A percentile compares a stretch with the other conserved stretches of the same genome.
Conservation (phyloP, 129 eudicot genomes). For the Arctium minus region DNA sequence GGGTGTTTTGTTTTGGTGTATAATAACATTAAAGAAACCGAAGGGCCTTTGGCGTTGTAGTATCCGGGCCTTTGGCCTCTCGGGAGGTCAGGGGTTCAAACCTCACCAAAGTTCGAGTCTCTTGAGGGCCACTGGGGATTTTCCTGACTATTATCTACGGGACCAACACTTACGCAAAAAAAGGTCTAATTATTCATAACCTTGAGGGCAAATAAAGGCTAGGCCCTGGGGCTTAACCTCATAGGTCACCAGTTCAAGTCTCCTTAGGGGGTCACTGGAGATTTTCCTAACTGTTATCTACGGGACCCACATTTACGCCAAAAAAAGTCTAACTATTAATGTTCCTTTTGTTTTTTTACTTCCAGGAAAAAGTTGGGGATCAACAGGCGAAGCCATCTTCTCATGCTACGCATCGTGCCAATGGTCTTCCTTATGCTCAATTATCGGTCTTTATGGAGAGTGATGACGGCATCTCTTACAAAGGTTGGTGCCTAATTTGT, state of each 20-base stretch:
- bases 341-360: not conserved
- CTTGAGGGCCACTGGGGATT: too few species aligned
- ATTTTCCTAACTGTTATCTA: not conserved
- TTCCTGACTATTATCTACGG: too few species aligned
- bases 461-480: slow-evolving; percentile 63
- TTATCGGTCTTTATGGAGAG: slow-evolving; percentile 40
- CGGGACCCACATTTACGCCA: not conserved
- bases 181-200: too few species aligned
- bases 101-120: too few species aligned
- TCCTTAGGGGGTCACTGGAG: not conserved
- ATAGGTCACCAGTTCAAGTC: not conserved
- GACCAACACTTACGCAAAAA: too few species aligned
- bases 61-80: not conserved
- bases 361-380: slow-evolving; percentile 55
- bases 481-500: slow-evolving; percentile 38
- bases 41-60: not conserved
- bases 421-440: slow-evolving; percentile 49
- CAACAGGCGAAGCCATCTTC: slow-evolving; percentile 45
- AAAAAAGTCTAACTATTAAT: not conserved
- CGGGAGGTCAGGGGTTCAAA: not conserved
- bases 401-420: slow-evolving; percentile 38
- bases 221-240: not conserved
- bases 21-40: not conserved
- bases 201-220: not conserved
- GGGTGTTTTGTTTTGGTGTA: too few species aligned